Conservation (phyloP, 306 rosid species). For the Rubus parviflorus region DNA sequence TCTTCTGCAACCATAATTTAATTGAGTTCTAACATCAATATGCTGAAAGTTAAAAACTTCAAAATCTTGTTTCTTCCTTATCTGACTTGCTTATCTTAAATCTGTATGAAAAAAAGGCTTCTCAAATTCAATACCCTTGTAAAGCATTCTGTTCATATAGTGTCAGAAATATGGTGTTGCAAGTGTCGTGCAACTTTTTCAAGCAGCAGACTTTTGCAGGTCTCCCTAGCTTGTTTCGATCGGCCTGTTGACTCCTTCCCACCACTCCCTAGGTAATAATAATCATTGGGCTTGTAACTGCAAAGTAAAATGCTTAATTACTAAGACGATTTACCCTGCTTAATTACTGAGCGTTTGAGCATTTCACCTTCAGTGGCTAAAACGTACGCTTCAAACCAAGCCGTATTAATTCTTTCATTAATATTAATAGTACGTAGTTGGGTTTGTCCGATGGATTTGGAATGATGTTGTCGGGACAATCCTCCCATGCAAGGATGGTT, state of each 20-base stretch:
- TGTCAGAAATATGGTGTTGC: conserved; percentile 67
- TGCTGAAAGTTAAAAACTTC: conserved; percentile 1
- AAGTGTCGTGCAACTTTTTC: conserved; percentile 86
- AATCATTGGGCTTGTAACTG: conserved; percentile 84
- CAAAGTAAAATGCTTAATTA: conserved; percentile 6
- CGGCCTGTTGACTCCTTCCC: conserved; percentile 74
- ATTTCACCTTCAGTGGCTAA: too few species aligned
- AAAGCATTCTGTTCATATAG: conserved; percentile 43
- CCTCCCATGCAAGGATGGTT: too few species aligned
- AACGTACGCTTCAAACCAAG: too few species aligned
- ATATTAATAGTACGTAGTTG: too few species aligned
- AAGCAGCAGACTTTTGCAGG: conserved; percentile 68
- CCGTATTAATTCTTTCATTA: too few species aligned
- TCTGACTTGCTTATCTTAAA: neutral
- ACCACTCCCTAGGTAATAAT: conserved; percentile 82
- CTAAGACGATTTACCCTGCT: conserved; percentile 65
- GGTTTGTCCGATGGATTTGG: too few species aligned
- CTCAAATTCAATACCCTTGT: neutral
- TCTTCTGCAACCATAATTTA: conserved; percentile 51
- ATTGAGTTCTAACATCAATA: conserved; percentile 23
- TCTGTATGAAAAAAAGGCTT: neutral
- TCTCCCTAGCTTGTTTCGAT: conserved; percentile 39
- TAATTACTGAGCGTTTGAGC: too few species aligned
- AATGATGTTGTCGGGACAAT: too few species aligned
- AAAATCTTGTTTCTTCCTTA: neutral